Conservation (phyloP, 768 basidiomycete genomes). For the Collybiopsis confluens region DNA sequence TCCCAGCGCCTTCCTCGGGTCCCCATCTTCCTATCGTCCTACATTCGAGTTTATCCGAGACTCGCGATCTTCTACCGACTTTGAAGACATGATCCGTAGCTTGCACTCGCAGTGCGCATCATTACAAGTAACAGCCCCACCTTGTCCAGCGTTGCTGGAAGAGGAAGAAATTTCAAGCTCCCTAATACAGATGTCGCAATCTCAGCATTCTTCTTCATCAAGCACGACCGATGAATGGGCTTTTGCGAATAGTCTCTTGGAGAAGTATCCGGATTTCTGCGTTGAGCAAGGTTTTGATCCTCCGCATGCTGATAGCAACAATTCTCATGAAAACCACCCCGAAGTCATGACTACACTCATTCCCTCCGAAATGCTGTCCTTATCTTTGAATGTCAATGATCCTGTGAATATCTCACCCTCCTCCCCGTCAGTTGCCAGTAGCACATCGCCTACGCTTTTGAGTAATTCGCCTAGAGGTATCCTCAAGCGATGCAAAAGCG, state of each 20-base stretch:
- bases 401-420: constrained; percentile 1
- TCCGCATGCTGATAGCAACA: background rate
- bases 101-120: constrained; percentile 35
- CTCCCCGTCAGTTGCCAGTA: constrained; percentile 12
- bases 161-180: background rate
- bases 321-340: background rate
- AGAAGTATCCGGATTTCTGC: background rate
- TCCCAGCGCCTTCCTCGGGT: constrained; percentile 40
- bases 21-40: constrained; percentile 33
- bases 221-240: constrained; percentile 27
- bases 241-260: constrained; percentile 27
- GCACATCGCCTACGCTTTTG: constrained; percentile 19
- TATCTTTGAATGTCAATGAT: background rate
- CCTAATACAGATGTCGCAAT: background rate
- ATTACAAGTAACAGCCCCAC: constrained; percentile 11
- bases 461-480: constrained; percentile 25
- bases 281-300: background rate
- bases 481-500: constrained; percentile 36
- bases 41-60: constrained; percentile 24
- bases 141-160: constrained; percentile 5
- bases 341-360: background rate
- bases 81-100: constrained; percentile 43
- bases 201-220: constrained; percentile 8
- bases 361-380: too few species aligned
- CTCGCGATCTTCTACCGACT: constrained; percentile 24